Conservation (phyloP, 352 stramenopile species). For the Achlya hypogyna region DNA sequence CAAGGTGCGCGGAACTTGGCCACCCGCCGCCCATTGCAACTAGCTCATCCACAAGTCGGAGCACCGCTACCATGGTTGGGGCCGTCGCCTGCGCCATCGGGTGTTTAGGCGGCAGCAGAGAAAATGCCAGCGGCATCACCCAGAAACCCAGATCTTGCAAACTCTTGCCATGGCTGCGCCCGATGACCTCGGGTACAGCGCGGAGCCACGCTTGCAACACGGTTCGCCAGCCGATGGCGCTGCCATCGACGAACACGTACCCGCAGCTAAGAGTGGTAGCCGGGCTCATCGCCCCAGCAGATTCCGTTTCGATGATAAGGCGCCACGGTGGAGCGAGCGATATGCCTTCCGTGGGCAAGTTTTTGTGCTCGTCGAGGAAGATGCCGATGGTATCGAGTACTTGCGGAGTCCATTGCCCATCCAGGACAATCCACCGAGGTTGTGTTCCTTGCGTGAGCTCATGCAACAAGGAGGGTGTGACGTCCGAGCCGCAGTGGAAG, state of each 20-base stretch:
- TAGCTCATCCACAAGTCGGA: not conserved
- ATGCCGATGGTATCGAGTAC: not conserved
- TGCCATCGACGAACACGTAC: not conserved
- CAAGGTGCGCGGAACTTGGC: not conserved
- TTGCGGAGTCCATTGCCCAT: not conserved
- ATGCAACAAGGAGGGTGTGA: too few species aligned
- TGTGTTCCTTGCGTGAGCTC: too few species aligned
- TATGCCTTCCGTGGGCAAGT: not conserved
- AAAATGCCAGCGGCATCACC: not conserved
- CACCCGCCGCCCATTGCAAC: not conserved
- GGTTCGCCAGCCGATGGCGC: not conserved
- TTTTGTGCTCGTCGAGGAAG: not conserved
- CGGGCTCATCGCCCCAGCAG: not conserved
- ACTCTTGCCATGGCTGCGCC: not conserved
- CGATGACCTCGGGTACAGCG: not conserved
- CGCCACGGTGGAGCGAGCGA: not conserved
- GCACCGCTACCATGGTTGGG: not conserved
- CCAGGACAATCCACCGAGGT: not conserved
- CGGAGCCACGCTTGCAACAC: conserved; percentile 3
- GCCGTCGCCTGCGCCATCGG: not conserved
- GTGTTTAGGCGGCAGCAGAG: not conserved
- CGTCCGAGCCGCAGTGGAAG: too few species aligned
- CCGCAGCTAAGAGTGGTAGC: not conserved
- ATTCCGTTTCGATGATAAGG: conserved; percentile 12
- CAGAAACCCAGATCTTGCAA: not conserved